These are phyloP conservation scores for Fusarium tuaranense DNA, from an alignment of 2,329 filamentous ascomycete species.

Conservation along the genomic window DNA sequence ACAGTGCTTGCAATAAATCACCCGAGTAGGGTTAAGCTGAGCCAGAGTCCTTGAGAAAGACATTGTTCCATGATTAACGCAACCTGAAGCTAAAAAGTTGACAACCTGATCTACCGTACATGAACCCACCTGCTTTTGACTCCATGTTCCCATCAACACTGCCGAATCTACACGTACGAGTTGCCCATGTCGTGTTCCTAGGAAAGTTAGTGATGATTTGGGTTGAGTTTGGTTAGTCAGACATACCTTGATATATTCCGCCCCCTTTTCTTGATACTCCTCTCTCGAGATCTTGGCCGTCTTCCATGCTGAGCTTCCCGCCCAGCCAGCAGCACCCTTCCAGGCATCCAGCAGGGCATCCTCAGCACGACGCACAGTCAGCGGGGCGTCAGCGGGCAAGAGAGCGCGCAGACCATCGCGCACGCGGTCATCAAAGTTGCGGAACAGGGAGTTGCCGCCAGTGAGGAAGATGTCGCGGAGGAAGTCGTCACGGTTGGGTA, in stretches of 20 bases:
- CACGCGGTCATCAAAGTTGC: conserved; percentile 87
- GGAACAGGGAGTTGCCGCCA: conserved; percentile 90
- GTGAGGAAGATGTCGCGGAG: conserved; percentile 92
- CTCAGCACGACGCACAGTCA: conserved; percentile 78
- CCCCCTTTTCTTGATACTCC: conserved; percentile 92
- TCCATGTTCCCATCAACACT: conserved; percentile 33
- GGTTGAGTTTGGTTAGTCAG: not conserved
- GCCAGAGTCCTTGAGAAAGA: not conserved
- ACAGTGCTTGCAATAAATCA: conserved; percentile 6
- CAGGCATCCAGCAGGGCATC: conserved; percentile 90
- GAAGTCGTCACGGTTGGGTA: conserved; percentile 73
- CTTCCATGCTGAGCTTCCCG: conserved; percentile 69
- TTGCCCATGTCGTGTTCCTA: conserved; percentile 77
- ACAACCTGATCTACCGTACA: conserved; percentile 34
- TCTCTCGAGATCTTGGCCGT: conserved; percentile 77
- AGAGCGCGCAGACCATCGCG: conserved; percentile 77
- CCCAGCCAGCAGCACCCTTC: conserved; percentile 93
- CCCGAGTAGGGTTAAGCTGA: conserved; percentile 13
- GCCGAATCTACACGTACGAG: conserved; percentile 58
- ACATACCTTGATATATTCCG: conserved; percentile 89
- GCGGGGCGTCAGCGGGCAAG: conserved; percentile 74
- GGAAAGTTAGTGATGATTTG: conserved; percentile 25
- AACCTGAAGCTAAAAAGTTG: conserved; percentile 19
- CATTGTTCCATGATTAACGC: conserved; percentile 26
- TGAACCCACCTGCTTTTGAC: conserved; percentile 39